Evolutionary conservation across 2,329 filamentous ascomycete genomes (phyloP), one percentile per base, ranked within the genome.

Genomic region (Capronia epimyces): DNA sequence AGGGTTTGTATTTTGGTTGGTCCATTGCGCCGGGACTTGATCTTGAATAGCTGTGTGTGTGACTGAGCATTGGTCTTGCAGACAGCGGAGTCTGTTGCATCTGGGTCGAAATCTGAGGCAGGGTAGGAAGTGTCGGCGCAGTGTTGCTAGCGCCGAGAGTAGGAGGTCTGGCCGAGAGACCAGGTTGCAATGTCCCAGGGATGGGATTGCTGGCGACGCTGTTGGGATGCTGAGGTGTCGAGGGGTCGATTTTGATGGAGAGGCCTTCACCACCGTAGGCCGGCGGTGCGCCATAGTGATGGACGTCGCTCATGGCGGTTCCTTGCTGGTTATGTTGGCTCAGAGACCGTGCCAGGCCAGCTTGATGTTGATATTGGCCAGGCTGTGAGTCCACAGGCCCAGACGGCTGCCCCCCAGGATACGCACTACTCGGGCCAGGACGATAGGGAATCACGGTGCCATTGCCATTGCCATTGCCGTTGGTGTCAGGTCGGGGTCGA

Each of bases 31-130:
- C 82, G 44, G 89, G 89, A 68, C 89, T 95, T 50, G 89, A 93
- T 62, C 87, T 81, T 42, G 90, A 90, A 70, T 95, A 91, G 65
- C 76, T 80, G 66, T 91, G 87, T 13, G 84, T 78, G 66, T 79
- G 73, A 67, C 72, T 81, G 63, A 86, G 73, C 37, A 82, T 78
- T 18, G 84, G 80, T 65, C 86, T 83, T 43, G 82, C 80, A 37
- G 84, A 81, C 21, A 81, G 77, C 47, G 69, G 66, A 32, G 71
- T 64, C 48, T 69, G 71, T 50, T 70, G 68, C 47, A 67, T 59
- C 52, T 71, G 66, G 40, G 71, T 71, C 39, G 71, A 69, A 42
- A 72, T 62, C 57, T 74, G 75, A 48, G 75, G 74, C 59, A 81
- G 70, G 22, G 79, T 79, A 57, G 81, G 78, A 47, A 81, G 66